Evolutionary conservation across 352 stramenopile genomes (phyloP).

Genomic region (Phytopythium helicoides): DNA sequence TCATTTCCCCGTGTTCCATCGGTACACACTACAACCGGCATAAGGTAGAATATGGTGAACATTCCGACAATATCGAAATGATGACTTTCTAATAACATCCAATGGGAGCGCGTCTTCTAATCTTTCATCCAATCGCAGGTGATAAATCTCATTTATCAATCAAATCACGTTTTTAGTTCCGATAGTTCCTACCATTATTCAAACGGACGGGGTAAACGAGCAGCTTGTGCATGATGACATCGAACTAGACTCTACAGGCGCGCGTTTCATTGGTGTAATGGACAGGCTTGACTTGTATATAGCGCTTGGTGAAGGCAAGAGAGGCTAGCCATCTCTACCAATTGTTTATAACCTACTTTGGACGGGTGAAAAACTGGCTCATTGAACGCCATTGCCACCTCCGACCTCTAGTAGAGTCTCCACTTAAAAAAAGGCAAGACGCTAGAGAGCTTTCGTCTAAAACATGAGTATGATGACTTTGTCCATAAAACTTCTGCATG

Average conservation of each 20-base stretch:
- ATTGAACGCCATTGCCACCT: neutral
- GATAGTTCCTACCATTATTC: neutral
- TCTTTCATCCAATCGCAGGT: neutral
- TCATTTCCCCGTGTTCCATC: too few species aligned
- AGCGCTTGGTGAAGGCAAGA: neutral
- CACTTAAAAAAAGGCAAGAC: neutral
- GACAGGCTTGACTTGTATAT: conserved; percentile 5
- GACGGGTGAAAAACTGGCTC: neutral
- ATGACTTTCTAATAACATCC: neutral
- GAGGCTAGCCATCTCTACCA: neutral
- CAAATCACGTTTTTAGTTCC: neutral
- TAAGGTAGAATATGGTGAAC: conserved; percentile 1
- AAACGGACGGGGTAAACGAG: neutral
- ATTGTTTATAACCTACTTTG: neutral
- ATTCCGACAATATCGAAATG: neutral
- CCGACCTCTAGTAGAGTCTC: neutral
- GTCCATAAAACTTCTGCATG: neutral
- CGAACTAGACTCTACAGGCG: neutral
- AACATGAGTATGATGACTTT: neutral
- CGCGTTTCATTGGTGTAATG: neutral
- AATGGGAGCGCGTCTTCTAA: neutral
- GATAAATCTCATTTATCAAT: neutral
- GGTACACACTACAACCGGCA: too few species aligned
- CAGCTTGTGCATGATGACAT: neutral
- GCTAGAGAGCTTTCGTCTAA: neutral